A percentile compares a stretch with the other conserved stretches of the same genome.
Evolutionary conservation across 1,284 basidiomycete species (phyloP).

Genomic region (Rugosomyces carneus): DNA sequence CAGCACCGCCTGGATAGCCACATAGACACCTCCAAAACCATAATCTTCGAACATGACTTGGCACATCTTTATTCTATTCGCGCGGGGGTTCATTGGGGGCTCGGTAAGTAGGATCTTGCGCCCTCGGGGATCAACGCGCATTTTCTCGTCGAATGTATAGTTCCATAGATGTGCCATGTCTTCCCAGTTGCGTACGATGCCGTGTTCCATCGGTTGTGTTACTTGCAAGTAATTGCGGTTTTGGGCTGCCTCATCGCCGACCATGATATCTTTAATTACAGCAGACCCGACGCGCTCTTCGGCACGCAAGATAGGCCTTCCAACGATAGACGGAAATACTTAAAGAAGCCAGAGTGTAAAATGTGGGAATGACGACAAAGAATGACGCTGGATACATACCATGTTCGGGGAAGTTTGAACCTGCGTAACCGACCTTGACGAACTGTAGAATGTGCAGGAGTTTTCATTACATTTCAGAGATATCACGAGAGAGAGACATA

Average conservation of each 20-base stretch:
- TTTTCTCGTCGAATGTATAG: slow-evolving; percentile 97
- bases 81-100: slow-evolving; percentile 99
- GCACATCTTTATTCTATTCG: slow-evolving; percentile 89
- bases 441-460: slow-evolving; percentile 49
- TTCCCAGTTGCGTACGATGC: slow-evolving; percentile 98
- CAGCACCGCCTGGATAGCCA: slow-evolving; percentile 97
- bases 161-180: slow-evolving; percentile 99
- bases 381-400: slow-evolving; percentile 42
- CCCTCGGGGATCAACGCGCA: slow-evolving; percentile 83
- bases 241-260: slow-evolving; percentile 93
- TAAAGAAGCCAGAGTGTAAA: slow-evolving; percentile 2
- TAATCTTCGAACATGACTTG: slow-evolving; percentile 99
- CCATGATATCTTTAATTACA: slow-evolving; percentile 94
- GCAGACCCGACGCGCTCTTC: slow-evolving; percentile 88
- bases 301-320: slow-evolving; percentile 93
- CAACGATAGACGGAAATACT: slow-evolving; percentile 97
- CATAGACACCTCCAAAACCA: slow-evolving; percentile 92
- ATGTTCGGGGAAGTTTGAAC: slow-evolving; percentile 98
- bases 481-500: too few species aligned
- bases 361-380: background rate
- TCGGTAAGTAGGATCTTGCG: slow-evolving; percentile 94
- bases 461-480: too few species aligned
- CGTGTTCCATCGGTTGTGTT: slow-evolving; percentile 98
- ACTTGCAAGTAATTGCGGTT: slow-evolving; percentile 95
- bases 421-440: slow-evolving; percentile 97